Base-by-base conservation (phyloP, 2,329 filamentous ascomycete genomes). In the Stylonectria norvegica region DNA sequence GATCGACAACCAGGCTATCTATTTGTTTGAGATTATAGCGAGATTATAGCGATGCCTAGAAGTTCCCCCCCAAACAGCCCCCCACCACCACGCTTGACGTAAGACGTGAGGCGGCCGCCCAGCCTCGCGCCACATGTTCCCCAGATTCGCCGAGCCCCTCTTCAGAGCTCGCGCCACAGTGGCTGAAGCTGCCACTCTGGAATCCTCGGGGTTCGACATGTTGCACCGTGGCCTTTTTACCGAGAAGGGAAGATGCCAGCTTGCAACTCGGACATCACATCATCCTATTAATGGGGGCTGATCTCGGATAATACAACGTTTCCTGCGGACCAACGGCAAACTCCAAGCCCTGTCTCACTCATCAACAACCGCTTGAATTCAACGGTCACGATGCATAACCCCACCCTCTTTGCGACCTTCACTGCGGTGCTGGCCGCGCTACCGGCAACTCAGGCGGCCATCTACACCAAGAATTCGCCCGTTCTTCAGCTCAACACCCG, bases 391-490 rank as follows among this genome's bases (percentile, higher is more conserved):
- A 82, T 82, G 78, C 75, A 78, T 60, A 71, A 70, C 46, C 61
- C 71, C 58, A 65, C 69, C 48, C 63, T 72, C 35, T 60, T 81
- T 59, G 68, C 60, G 30, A 59, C 59, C n/a, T 45, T 67, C 38
- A 55, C 61, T 18, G 79, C 81, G 43, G 67, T 87, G 34, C 70
- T 93, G 49, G 76, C 85, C 47, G 74, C 79, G 40, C 61, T 86
- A 36, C 79, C 85, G 20, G 75, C 75, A 36, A 76, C 76, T 41
- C 80, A 82, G 38, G 84, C 86, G 50, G 81, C 79, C 52, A 66
- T 98, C 45, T 98, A 98, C 70, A 70, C 81, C 45, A 94, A 91
- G 70, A 86, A 76, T 63, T 96, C 90, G 2, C 82, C 87, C 10
- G 93, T 98, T 30, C 64, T 97, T 30, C 88, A 94, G 64, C 70